phyloP scores from a whole-genome alignment of 768 basidiomycete genomes.

The Lentinula edodes region DNA sequence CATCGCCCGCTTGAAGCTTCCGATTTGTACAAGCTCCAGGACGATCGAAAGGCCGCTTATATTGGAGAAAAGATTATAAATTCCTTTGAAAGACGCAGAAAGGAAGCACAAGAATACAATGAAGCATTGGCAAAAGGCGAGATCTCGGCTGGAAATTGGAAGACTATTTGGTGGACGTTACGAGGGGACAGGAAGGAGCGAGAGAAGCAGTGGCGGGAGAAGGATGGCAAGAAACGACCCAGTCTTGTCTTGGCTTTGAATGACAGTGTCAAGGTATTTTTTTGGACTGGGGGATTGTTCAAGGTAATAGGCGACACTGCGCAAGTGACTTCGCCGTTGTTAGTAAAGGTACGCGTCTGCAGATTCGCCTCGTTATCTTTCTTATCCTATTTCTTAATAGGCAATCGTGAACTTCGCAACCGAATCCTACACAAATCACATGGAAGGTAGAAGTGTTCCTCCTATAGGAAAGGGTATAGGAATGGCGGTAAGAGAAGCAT shows the following conservation, averaged over 20 bases:
- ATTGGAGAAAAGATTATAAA: constrained; percentile 59
- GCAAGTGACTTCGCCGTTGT: constrained; percentile 67
- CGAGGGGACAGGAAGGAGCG: constrained; percentile 44
- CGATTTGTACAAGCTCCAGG: constrained; percentile 77
- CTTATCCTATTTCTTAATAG: constrained; percentile 24
- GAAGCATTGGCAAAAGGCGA: constrained; percentile 58
- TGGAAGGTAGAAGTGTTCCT: constrained; percentile 29
- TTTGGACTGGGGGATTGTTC: constrained; percentile 65
- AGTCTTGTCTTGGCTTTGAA: constrained; percentile 70
- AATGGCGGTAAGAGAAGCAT: constrained; percentile 40
- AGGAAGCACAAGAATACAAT: constrained; percentile 67
- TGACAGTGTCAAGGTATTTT: constrained; percentile 72
- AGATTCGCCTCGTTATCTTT: no score
- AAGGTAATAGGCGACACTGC: constrained; percentile 65
- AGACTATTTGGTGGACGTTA: constrained; percentile 55
- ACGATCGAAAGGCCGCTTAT: constrained; percentile 48
- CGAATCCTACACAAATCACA: constrained; percentile 50
- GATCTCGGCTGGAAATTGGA: constrained; percentile 45
- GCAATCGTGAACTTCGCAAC: constrained; percentile 68
- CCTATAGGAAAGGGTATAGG: constrained; percentile 61
- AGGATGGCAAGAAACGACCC: constrained; percentile 53
- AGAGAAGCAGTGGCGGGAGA: constrained; percentile 61
- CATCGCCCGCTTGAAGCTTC: constrained; percentile 73
- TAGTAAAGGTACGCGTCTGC: constrained; percentile 65
- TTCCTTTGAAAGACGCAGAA: constrained; percentile 56